Conservation (phyloP, 208 protist genomes). For the Naegleria gruberi region DNA sequence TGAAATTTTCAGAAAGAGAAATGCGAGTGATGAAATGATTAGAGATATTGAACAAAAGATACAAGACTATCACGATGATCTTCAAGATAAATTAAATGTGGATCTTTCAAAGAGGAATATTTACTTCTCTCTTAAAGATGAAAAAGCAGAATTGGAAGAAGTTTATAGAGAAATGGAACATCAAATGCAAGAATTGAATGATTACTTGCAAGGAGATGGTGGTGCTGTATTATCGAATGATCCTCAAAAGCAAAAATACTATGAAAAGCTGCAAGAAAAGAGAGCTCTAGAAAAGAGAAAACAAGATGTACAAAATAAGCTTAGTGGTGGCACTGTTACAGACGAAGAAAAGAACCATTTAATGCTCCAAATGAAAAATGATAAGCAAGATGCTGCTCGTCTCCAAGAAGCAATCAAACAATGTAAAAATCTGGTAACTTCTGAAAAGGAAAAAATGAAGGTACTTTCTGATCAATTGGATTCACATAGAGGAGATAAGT, state of each 20-base stretch:
- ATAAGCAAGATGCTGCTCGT: neutral
- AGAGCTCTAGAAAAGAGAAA: neutral
- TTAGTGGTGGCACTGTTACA: neutral
- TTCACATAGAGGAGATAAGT: constrained; percentile 69
- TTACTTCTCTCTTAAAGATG: neutral
- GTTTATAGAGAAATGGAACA: neutral
- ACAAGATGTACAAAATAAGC: neutral
- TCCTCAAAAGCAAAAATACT: constrained; percentile 8
- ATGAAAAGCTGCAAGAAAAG: neutral
- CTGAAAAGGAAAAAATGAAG: constrained; percentile 29
- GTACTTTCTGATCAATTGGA: constrained; percentile 65
- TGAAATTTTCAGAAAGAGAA: constrained; percentile 62
- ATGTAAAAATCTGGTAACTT: neutral
- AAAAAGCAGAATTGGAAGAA: constrained; percentile 27
- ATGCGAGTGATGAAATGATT: constrained; percentile 61
- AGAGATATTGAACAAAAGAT: constrained; percentile 51
- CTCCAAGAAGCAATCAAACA: neutral
- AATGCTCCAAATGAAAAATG: neutral
- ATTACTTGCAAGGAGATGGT: neutral
- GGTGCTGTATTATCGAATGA: neutral
- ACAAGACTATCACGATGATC: constrained; percentile 62
- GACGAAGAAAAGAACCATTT: constrained; percentile 5
- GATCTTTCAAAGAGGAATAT: constrained; percentile 18
- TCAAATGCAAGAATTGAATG: neutral
- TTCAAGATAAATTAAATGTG: constrained; percentile 44